Conservation (phyloP, 192 early-diverging fungal genomes). For the Linnemannia zychae region DNA sequence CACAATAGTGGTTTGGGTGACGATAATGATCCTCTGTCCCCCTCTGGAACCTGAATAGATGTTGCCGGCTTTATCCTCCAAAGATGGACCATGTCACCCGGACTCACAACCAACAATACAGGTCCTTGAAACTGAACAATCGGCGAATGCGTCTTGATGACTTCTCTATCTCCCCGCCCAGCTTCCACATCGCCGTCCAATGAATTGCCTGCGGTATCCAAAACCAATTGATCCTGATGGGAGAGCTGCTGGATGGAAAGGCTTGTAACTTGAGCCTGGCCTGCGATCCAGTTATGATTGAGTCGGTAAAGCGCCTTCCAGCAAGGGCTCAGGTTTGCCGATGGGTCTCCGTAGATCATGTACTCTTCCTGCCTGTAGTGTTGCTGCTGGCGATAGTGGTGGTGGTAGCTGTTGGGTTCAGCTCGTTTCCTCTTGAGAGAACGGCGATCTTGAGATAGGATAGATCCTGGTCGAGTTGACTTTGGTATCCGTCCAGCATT, state of each 20-base stretch:
- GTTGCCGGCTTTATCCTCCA: constrained; percentile 19
- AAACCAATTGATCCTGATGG: constrained; percentile 8
- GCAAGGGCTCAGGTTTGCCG: constrained; percentile 12
- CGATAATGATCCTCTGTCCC: background rate
- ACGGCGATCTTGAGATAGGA: background rate
- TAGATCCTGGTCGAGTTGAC: background rate
- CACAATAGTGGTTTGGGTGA: background rate
- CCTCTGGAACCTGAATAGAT: background rate
- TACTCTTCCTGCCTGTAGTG: background rate
- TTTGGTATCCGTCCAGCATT: background rate
- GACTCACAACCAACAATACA: constrained; percentile 27
- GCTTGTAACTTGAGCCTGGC: constrained; percentile 31
- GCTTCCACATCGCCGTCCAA: background rate
- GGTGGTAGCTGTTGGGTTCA: background rate
- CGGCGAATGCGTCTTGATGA: background rate
- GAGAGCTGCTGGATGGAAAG: constrained; percentile 20
- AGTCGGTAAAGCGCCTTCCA: constrained; percentile 51
- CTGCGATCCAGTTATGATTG: constrained; percentile 51
- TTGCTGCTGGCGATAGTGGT: background rate
- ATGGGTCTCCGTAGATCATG: background rate
- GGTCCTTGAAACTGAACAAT: constrained; percentile 36
- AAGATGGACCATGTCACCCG: constrained; percentile 33
- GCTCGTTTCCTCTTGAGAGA: background rate
- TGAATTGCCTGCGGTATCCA: background rate
- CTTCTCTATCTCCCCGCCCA: background rate